A percentile compares a stretch with the other conserved stretches of the same genome.
phyloP scores from a whole-genome alignment of 495 filamentous ascomycete species.

The Hypoxylon lenormandii region DNA sequence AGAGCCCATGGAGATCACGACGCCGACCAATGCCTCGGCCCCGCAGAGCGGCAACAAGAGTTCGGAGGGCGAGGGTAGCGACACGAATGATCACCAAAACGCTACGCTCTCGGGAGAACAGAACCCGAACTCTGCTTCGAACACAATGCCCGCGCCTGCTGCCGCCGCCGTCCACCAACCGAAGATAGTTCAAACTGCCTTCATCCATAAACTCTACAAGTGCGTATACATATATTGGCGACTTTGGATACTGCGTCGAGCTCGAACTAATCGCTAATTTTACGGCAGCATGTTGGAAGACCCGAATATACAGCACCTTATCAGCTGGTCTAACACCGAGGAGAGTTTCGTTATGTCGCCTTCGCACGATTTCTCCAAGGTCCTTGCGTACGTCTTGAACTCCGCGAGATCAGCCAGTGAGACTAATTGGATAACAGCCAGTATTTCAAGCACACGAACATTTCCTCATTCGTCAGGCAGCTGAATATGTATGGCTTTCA shows the following conservation, averaged over 20 bases:
- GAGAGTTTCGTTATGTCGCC: slow-evolving; percentile 99
- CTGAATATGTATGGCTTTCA: slow-evolving; percentile 99
- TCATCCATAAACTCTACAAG: slow-evolving; percentile 99
- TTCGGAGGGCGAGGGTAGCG: slow-evolving; percentile 60
- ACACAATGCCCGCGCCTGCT: slow-evolving; percentile 65
- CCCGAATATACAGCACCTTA: slow-evolving; percentile 88
- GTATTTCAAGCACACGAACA: slow-evolving; percentile 99
- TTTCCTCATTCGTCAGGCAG: slow-evolving; percentile 97
- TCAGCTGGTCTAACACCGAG: slow-evolving; percentile 91
- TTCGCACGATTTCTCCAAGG: slow-evolving; percentile 97
- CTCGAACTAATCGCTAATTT: slow-evolving; percentile 54
- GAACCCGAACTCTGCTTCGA: slow-evolving; percentile 42
- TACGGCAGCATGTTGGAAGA: slow-evolving; percentile 91
- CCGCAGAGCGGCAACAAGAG: slow-evolving; percentile 59
- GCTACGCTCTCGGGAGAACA: slow-evolving; percentile 49
- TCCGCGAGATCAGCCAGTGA: not conserved
- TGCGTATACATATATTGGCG: slow-evolving; percentile 60
- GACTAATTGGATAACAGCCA: slow-evolving; percentile 63
- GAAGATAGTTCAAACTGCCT: slow-evolving; percentile 98
- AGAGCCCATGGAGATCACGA: slow-evolving; percentile 66
- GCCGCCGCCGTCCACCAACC: slow-evolving; percentile 91
- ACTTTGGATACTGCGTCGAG: slow-evolving; percentile 11
- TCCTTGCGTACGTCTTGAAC: slow-evolving; percentile 79
- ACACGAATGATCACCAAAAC: slow-evolving; percentile 52
- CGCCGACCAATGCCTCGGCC: slow-evolving; percentile 59